Percentiles rank a stretch among this genome's conserved stretches.
Conservation (phyloP, 441 rosid genomes). For the Populus hybrid region DNA sequence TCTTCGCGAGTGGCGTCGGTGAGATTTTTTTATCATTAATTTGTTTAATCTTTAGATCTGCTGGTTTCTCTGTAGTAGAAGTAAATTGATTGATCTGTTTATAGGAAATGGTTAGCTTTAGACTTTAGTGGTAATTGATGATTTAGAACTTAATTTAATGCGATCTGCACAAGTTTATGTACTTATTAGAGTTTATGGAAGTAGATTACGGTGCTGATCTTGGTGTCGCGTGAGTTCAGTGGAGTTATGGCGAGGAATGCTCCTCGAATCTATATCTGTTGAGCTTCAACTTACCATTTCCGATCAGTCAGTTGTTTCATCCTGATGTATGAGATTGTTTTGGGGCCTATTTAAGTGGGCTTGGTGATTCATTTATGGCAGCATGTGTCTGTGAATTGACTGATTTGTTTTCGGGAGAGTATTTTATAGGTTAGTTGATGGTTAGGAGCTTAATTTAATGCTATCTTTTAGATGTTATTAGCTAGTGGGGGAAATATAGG, state of each 20-base stretch:
- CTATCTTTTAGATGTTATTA: not conserved
- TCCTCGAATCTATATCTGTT: not conserved
- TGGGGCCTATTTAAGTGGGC: not conserved
- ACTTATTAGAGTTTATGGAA: not conserved
- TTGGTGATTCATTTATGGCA: not conserved
- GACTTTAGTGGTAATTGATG: not conserved
- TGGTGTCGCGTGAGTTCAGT: not conserved
- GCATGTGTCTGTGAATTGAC: not conserved
- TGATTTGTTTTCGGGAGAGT: not conserved
- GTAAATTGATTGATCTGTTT: conserved; percentile 6
- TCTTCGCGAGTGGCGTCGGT: conserved; percentile 84
- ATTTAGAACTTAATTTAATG: not conserved
- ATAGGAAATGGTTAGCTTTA: not conserved
- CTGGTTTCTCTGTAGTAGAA: conserved; percentile 3
- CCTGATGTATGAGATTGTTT: not conserved
- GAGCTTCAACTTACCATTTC: not conserved
- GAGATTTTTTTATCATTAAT: conserved; percentile 22
- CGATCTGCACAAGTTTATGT: not conserved
- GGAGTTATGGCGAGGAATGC: not conserved
- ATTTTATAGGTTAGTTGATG: not conserved
- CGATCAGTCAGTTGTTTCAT: not conserved
- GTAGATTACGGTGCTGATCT: not conserved
- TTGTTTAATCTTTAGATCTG: conserved; percentile 21
- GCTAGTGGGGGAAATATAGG: not conserved
- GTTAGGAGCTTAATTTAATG: not conserved